A percentile compares a stretch with the other conserved stretches of the same genome.
phyloP scores from a whole-genome alignment of 1,284 basidiomycete species.

The Moniliella sp. region DNA sequence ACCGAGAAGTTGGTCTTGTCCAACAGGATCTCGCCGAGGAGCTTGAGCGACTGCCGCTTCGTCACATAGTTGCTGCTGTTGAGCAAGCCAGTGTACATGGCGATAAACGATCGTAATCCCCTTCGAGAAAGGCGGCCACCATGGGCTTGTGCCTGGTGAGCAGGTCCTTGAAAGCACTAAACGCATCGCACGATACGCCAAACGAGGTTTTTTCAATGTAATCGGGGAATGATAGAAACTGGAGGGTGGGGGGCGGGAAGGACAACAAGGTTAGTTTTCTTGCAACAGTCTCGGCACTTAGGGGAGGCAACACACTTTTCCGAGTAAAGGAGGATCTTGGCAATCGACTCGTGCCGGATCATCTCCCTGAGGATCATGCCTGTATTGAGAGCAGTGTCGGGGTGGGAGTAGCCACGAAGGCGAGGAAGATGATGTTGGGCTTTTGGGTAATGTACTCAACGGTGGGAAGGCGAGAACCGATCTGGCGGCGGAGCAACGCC shows the following conservation, averaged over 20 bases:
- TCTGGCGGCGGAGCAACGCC: conserved; percentile 76
- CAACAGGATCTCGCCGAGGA: conserved; percentile 42
- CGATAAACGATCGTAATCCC: conserved; percentile 96
- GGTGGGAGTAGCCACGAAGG: conserved; percentile 63
- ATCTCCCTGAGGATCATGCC: conserved; percentile 96
- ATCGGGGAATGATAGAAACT: conserved; percentile 82
- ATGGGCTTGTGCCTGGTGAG: conserved; percentile 62
- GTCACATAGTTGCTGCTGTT: conserved; percentile 90
- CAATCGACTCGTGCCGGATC: conserved; percentile 72
- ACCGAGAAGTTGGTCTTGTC: conserved; percentile 92
- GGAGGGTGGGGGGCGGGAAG: too few species aligned
- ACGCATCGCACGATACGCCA: conserved; percentile 90
- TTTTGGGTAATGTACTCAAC: conserved; percentile 73
- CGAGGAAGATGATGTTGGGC: conserved; percentile 67
- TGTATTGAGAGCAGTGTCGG: conserved; percentile 85
- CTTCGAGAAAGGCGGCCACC: conserved; percentile 85
- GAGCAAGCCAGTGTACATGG: conserved; percentile 73
- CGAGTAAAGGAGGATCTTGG: conserved; percentile 71
- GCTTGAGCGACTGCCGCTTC: conserved; percentile 38
- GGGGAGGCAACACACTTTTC: conserved; percentile 41
- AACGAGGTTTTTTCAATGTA: conserved; percentile 96
- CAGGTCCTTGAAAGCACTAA: conserved; percentile 59
- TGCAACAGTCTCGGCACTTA: too few species aligned
- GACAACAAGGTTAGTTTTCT: too few species aligned
- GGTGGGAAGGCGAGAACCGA: conserved; percentile 74